Percentiles rank a stretch among this genome's conserved stretches.
Evolutionary conservation across 768 basidiomycete species (phyloP).

Genomic region (Hirschioporus abietinus): DNA sequence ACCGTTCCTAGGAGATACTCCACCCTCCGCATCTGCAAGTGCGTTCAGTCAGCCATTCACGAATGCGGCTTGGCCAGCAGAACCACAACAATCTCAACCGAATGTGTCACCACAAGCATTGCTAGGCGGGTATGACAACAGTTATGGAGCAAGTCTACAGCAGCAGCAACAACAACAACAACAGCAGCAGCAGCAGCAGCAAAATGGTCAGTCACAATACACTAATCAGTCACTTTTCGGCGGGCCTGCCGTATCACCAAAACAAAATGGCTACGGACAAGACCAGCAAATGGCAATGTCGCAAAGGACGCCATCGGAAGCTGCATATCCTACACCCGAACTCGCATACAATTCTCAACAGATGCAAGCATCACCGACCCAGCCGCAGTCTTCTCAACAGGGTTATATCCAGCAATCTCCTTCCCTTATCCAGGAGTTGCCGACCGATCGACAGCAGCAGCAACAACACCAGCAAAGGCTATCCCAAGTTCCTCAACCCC

Average conservation of each 20-base stretch:
- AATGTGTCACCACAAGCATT: not conserved
- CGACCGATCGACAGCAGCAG: constrained; percentile 8
- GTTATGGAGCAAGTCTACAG: not conserved
- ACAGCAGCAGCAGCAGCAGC: not conserved
- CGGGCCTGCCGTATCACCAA: not conserved
- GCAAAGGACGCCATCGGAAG: not conserved
- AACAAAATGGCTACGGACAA: not conserved
- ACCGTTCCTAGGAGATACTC: constrained; percentile 19
- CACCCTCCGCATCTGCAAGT: constrained; percentile 18
- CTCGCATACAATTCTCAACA: not conserved
- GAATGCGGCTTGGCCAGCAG: constrained; percentile 33
- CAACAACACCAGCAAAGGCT: constrained; percentile 7
- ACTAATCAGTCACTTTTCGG: not conserved
- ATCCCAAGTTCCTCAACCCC: constrained; percentile 5
- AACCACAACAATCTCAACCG: constrained; percentile 16
- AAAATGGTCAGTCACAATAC: not conserved
- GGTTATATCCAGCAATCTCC: not conserved
- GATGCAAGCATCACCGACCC: not conserved
- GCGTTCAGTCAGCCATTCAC: constrained; percentile 20
- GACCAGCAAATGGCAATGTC: not conserved
- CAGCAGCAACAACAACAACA: not conserved
- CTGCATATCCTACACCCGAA: not conserved
- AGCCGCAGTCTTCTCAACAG: not conserved
- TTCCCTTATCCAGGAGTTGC: not conserved
- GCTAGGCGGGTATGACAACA: not conserved